Conservation (phyloP, 2,329 filamentous ascomycete species). For the Apiospora koreana region DNA sequence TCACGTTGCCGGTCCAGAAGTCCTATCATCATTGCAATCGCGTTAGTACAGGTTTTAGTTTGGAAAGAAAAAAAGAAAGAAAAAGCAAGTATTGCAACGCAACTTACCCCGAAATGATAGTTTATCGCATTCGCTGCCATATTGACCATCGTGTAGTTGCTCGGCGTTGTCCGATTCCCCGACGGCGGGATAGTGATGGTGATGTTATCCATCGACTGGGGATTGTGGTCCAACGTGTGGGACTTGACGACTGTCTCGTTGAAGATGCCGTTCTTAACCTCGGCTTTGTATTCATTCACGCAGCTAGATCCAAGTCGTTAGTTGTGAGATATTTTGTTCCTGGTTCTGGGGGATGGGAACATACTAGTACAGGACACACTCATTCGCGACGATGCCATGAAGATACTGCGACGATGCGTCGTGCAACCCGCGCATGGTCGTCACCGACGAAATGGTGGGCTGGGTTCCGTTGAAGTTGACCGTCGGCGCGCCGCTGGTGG, state of each 20-base stretch:
- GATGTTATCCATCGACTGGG: conserved; percentile 4
- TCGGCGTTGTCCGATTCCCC: neutral
- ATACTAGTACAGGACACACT: conserved; percentile 18
- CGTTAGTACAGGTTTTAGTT: neutral
- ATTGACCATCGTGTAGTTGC: neutral
- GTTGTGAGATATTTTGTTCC: neutral
- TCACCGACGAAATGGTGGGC: conserved; percentile 13
- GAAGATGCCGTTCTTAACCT: conserved; percentile 16
- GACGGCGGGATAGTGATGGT: conserved; percentile 16
- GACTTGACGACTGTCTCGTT: conserved; percentile 13
- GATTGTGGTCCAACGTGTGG: conserved; percentile 3
- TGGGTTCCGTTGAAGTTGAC: conserved; percentile 17
- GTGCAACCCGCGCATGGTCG: conserved; percentile 17
- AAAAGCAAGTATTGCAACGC: no score
- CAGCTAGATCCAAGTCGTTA: neutral
- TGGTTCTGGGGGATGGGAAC: neutral
- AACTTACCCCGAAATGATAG: conserved; percentile 11
- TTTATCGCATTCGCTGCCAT: neutral
- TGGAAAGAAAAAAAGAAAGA: no score
- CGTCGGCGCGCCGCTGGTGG: neutral
- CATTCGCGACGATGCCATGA: conserved; percentile 16
- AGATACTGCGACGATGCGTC: conserved; percentile 9
- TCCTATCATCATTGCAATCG: neutral
- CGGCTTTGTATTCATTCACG: conserved; percentile 16
- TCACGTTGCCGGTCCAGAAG: conserved; percentile 16